Percentiles rank a stretch among this genome's conserved stretches.
Evolutionary conservation across 2,329 filamentous ascomycete genomes (phyloP).

Genomic region (Thielaviopsis ethacetica): DNA sequence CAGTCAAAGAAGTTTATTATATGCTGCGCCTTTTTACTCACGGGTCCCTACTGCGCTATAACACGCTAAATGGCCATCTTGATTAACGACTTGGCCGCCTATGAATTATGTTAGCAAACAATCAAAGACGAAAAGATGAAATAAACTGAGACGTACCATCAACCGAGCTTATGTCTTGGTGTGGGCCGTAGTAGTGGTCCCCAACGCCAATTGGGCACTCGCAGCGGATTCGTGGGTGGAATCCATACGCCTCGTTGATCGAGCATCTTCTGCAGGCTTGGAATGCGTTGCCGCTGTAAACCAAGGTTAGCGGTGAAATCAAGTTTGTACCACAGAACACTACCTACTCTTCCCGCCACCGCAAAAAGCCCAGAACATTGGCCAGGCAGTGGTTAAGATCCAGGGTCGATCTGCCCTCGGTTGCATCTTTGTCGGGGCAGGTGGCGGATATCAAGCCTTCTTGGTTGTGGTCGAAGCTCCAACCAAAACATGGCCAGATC

Average conservation of each 20-base stretch:
- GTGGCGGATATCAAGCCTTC: not conserved
- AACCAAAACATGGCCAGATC: not conserved
- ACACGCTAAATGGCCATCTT: not conserved
- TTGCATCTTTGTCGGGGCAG: slow-evolving; percentile 1
- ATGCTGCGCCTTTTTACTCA: not conserved
- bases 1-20: not conserved
- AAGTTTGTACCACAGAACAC: no score
- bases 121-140: not conserved
- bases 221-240: not conserved
- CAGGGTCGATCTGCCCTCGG: not conserved
- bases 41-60: not conserved
- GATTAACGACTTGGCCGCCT: not conserved
- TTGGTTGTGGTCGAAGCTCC: not conserved
- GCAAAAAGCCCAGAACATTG: not conserved
- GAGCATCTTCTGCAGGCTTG: not conserved
- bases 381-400: not conserved
- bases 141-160: not conserved
- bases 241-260: not conserved
- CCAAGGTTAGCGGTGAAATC: not conserved
- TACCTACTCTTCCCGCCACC: not conserved
- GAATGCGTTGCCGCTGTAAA: not conserved
- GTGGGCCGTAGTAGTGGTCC: not conserved
- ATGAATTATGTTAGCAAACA: not conserved
- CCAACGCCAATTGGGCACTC: not conserved
- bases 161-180: not conserved